Conservation (phyloP, 768 basidiomycete species). For the Boletus patriciae region DNA sequence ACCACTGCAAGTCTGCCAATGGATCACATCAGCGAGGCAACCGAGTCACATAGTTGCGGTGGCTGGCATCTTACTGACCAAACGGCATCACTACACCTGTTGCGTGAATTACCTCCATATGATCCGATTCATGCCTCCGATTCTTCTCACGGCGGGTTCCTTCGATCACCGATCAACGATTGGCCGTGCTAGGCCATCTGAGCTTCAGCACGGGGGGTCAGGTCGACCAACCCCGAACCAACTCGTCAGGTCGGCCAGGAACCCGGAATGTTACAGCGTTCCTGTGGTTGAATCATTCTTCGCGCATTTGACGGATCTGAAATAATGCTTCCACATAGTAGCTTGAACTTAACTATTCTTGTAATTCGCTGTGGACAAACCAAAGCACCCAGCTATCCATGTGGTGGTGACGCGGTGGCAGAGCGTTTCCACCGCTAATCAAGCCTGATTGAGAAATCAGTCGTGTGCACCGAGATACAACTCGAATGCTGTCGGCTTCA, state of each 20-base stretch:
- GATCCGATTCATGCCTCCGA: constrained; percentile 23
- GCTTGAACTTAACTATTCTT: constrained; percentile 14
- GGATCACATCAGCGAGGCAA: constrained; percentile 34
- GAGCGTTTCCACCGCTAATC: constrained; percentile 24
- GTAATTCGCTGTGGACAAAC: constrained; percentile 1
- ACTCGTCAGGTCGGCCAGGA: constrained; percentile 26
- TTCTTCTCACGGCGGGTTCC: constrained; percentile 16
- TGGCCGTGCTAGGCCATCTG: constrained; percentile 24
- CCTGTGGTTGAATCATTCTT: constrained; percentile 16
- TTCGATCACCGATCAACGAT: constrained; percentile 23
- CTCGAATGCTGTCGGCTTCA: neutral
- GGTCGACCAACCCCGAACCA: constrained; percentile 13
- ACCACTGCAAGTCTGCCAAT: constrained; percentile 31
- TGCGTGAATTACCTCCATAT: constrained; percentile 21
- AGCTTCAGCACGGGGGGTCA: constrained; percentile 18
- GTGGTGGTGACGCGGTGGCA: constrained; percentile 5
- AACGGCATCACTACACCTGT: constrained; percentile 31
- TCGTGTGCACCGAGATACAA: constrained; percentile 13
- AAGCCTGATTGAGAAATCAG: constrained; percentile 16
- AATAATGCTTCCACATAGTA: constrained; percentile 3
- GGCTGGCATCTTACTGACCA: constrained; percentile 29
- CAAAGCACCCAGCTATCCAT: constrained; percentile 9
- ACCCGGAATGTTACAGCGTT: constrained; percentile 14
- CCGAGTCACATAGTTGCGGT: constrained; percentile 34
- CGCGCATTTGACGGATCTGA: constrained; percentile 9